Evolutionary conservation across 495 filamentous ascomycete species (phyloP), one percentile per base, ranked within the genome.

Genomic region (Apodospora peruviana): DNA sequence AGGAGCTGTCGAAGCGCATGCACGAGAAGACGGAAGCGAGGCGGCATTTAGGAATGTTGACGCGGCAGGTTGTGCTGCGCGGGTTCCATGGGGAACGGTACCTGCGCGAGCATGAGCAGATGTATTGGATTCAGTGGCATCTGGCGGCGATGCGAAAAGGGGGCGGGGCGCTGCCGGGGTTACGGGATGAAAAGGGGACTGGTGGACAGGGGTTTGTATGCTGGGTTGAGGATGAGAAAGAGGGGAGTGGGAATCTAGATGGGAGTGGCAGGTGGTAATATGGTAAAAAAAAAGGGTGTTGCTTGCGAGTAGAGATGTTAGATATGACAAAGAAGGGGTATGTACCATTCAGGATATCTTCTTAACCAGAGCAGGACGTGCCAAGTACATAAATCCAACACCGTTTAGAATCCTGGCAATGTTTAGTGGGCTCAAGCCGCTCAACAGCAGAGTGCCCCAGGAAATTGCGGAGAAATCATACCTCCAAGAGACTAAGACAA

Each of bases 21-120:
- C 80, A 83, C 47, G 75, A 75, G 19, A 83, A 84, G 67, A 75
- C 61, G 5, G 69, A 77, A 14, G 72, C 81, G 41, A 71, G 82
- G 22, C 72, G 76, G 43, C 71, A 73, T 34, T 69, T 85, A 11
- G 82, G 82, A 29, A 78, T 85, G 80, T 72, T 74, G 56, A 78
- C 75, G 0, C 67, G 82, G 17, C 63, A 72, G 23, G 82, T 82
- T 48, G 81, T 84, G 4, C 76, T 81, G 43, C 78, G 77, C 45
- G 77, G 72, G 11, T 85, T 86, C 62, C 75, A 74, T 24, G 76
- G 76, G 3, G 78, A 82, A 37, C 69, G 82, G 0, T 86, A 85
- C 51, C 72, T 85, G 12, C 73, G 82, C 21, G 82, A 85, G 58
- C 82, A 85, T 57, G 82, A 85, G 59, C 82, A 85, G 59, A 83